phyloP scores from a whole-genome alignment of 129 eudicot genomes.

The Scalesia atractyloides region DNA sequence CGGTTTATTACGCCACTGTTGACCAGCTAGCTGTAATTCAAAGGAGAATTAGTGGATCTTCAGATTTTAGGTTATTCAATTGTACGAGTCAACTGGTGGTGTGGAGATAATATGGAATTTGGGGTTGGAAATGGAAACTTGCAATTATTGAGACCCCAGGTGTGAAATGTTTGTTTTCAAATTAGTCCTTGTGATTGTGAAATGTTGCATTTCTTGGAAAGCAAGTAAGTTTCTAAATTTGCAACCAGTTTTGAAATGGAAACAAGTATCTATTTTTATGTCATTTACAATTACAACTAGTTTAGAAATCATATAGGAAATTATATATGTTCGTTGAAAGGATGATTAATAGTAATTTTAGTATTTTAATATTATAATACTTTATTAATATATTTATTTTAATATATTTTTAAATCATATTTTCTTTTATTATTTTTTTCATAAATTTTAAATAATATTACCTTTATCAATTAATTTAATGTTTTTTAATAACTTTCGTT shows the following conservation, averaged over 20 bases:
- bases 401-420: too few relatives aligned
- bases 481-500: too few relatives aligned
- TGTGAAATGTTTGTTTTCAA: background rate
- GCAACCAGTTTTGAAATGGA: background rate
- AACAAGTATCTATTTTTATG: background rate
- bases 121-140: conserved; percentile 20
- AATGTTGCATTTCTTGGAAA: background rate
- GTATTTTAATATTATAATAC: too few relatives aligned
- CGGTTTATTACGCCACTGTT: conserved; percentile 16
- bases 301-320: too few relatives aligned
- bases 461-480: too few relatives aligned
- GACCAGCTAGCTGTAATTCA: conserved; percentile 12
- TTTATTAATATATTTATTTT: too few relatives aligned
- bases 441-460: too few relatives aligned
- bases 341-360: too few relatives aligned
- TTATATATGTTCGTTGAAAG: too few relatives aligned
- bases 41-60: conserved; percentile 20
- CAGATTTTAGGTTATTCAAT: conserved; percentile 29
- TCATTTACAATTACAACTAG: too few relatives aligned
- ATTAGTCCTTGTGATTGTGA: background rate
- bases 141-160: background rate
- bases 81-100: conserved; percentile 33
- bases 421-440: too few relatives aligned
- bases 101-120: conserved; percentile 26
- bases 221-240: background rate